These are phyloP conservation scores for Ilyonectria sp. DNA, from an alignment of 2,329 filamentous ascomycete species.

Conservation along the genomic window DNA sequence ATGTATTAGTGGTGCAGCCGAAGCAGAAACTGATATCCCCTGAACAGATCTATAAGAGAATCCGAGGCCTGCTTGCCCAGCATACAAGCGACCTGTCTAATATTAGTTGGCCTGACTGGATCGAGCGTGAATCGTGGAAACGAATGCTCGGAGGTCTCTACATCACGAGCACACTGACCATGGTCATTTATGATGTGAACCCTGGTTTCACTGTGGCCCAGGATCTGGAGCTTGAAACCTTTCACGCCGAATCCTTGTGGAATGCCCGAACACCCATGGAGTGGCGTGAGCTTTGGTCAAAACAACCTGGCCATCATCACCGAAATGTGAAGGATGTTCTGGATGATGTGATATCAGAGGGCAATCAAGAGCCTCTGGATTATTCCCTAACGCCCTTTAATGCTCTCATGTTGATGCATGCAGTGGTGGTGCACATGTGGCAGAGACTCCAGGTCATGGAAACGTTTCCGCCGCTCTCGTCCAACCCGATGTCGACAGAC, in stretches of 20 bases:
- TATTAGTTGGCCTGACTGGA: constrained; percentile 29
- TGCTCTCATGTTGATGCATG: constrained; percentile 28
- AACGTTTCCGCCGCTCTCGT: background rate
- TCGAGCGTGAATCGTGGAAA: constrained; percentile 33
- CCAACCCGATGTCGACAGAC: too few species aligned
- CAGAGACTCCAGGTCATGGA: constrained; percentile 27
- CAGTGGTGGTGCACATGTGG: constrained; percentile 31
- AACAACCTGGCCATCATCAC: background rate
- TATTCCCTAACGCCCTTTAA: constrained; percentile 24
- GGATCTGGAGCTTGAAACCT: constrained; percentile 28
- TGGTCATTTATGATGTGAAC: constrained; percentile 34
- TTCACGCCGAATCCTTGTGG: constrained; percentile 33
- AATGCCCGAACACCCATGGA: constrained; percentile 19
- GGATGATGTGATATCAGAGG: constrained; percentile 14
- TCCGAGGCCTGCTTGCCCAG: background rate
- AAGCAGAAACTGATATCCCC: background rate
- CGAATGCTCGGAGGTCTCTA: constrained; percentile 25
- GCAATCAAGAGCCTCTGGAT: background rate
- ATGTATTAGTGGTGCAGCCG: background rate
- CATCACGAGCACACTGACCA: constrained; percentile 25
- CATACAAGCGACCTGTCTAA: background rate
- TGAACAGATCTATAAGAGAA: constrained; percentile 15
- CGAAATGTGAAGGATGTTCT: constrained; percentile 29
- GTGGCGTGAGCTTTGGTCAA: constrained; percentile 24
- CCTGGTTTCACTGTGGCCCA: constrained; percentile 30